Evolutionary conservation across 2,329 filamentous ascomycete species (phyloP), one percentile per base, ranked within the genome.

Genomic region (Daldinia eschscholtzii): DNA sequence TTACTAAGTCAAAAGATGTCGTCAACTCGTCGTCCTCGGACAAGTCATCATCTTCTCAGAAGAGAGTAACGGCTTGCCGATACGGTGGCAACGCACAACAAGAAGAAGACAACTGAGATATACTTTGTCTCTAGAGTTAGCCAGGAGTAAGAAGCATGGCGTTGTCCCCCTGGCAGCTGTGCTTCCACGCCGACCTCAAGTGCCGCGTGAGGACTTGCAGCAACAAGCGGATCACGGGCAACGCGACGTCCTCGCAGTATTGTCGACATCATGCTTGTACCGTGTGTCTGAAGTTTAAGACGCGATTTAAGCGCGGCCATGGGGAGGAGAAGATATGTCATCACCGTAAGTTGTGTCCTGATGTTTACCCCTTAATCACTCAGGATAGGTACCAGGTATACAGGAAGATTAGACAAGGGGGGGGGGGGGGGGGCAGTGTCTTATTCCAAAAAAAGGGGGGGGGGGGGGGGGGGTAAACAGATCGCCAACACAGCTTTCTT

Each of bases 141-240:
- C 33, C 1, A 39, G 26, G 12, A 39, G 15, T 4, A 15, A 10
- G 15, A 37, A 23, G 7, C 23, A 71, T 71, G 68, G 52, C 61
- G 15, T 5, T 71, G 15, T 69, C 67, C 6, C 67, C 69, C 23
- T 71, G 69, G 69, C 66, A 71, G 55, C 67, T 71, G 26, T 69
- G 66, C 64, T 71, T 70, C 50, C 69, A 71, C 9, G 46, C 64
- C 18, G 66, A 67, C 30, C 48, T 67, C 18, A 71, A 70, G 64
- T 71, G 69, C 61, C 61, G 55, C 13, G 67, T 63, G 35, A 53
- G 41, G 12, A 15, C 39, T 9, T 71, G 69, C 52, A 70, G 41
- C 35, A 71, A 70, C 28, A 69, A 53, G 61, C 50, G 69, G 4
- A 53, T 70, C 50, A 50, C 50, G 57, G 57, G 37, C 42, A 48